Percentiles rank a stretch among this genome's conserved stretches.
Conservation (phyloP, 306 rosid genomes). For the Quillaja saponaria region DNA sequence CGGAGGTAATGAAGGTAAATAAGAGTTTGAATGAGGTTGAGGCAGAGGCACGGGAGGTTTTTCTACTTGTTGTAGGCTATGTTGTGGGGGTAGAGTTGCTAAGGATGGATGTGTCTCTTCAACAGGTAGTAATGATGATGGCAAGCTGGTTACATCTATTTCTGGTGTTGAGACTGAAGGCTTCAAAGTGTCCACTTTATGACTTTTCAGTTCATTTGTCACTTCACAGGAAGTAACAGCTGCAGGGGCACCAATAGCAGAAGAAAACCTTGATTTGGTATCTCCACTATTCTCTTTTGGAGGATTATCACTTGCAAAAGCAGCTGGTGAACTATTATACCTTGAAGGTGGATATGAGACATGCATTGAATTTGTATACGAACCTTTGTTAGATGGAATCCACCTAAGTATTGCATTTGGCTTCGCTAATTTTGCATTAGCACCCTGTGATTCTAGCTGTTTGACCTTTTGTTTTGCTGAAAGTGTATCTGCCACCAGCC, state of each 20-base stretch:
- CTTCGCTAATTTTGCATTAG: constrained; percentile 67
- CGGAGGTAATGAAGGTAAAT: constrained; percentile 22
- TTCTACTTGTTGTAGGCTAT: constrained; percentile 35
- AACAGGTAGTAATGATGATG: constrained; percentile 36
- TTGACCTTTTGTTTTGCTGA: constrained; percentile 59
- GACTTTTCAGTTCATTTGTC: constrained; percentile 48
- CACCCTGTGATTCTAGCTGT: constrained; percentile 62
- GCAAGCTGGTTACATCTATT: constrained; percentile 39
- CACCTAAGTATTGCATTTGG: constrained; percentile 72
- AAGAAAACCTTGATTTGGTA: constrained; percentile 47
- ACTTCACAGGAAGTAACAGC: constrained; percentile 38
- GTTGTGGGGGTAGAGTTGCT: constrained; percentile 25
- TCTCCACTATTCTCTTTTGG: constrained; percentile 55
- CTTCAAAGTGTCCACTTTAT: constrained; percentile 45
- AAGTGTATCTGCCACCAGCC: constrained; percentile 46
- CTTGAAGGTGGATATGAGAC: constrained; percentile 81
- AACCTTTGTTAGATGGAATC: constrained; percentile 83
- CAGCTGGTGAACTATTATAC: constrained; percentile 68
- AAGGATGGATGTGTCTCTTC: constrained; percentile 40
- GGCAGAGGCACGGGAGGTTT: constrained; percentile 25
- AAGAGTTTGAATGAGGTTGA: constrained; percentile 25
- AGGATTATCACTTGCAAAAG: constrained; percentile 40
- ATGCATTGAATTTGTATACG: constrained; percentile 72
- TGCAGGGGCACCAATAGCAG: constrained; percentile 41
- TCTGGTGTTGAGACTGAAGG: constrained; percentile 50